A percentile compares a stretch with the other conserved stretches of the same genome.
Conservation (phyloP, 1,284 basidiomycete genomes). For the Irpex sp. region DNA sequence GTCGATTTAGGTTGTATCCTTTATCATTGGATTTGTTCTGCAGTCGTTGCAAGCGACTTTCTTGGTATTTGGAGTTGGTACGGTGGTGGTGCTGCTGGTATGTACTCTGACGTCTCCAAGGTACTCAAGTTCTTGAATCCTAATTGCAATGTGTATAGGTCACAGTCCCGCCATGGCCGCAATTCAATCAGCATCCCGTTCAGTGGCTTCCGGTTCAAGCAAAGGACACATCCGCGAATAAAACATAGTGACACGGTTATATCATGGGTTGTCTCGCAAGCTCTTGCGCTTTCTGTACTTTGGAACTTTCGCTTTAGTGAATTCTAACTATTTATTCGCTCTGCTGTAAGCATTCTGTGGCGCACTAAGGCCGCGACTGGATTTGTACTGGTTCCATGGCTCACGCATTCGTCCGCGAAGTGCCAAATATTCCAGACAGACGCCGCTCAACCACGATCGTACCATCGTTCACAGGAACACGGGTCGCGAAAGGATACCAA, state of each 20-base stretch:
- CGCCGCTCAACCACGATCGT: too few relatives aligned
- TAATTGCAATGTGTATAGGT: conserved; percentile 42
- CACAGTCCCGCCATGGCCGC: conserved; percentile 77
- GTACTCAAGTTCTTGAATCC: background rate
- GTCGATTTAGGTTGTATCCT: conserved; percentile 62
- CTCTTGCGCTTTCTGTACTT: background rate
- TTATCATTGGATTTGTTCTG: conserved; percentile 65
- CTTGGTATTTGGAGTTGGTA: conserved; percentile 54
- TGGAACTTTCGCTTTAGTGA: background rate
- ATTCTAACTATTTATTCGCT: background rate
- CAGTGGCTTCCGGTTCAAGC: conserved; percentile 61
- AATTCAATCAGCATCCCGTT: conserved; percentile 71
- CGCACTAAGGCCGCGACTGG: background rate
- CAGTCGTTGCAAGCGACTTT: conserved; percentile 74
- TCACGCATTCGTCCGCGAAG: too few relatives aligned
- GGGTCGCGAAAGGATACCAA: too few relatives aligned
- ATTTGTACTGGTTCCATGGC: background rate
- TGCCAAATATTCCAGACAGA: too few relatives aligned
- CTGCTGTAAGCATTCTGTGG: background rate
- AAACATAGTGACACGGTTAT: background rate
- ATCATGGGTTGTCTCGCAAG: background rate
- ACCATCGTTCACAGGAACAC: too few relatives aligned
- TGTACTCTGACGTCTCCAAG: conserved; percentile 31
- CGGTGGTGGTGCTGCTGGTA: conserved; percentile 60
- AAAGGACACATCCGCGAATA: conserved; percentile 27